phyloP scores from a whole-genome alignment of 225 moss, liverwort and hornwort genomes.

The Bryoerythrophyllum caledonicum region DNA sequence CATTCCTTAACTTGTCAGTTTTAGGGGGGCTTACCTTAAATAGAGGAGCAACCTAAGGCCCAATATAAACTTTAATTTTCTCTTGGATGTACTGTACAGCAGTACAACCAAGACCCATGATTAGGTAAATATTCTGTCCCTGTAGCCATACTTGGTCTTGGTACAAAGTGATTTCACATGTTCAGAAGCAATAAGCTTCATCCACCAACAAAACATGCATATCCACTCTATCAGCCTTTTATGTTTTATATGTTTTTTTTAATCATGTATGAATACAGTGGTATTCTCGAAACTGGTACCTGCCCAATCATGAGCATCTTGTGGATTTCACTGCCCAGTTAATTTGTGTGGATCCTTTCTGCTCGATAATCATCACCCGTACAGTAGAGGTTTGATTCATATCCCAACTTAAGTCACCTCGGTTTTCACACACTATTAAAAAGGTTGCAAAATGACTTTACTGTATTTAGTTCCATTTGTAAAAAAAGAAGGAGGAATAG shows the following conservation, averaged over 20 bases:
- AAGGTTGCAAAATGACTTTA: no score
- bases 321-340: not conserved
- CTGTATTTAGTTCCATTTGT: no score
- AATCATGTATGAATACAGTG: not conserved
- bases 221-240: constrained; percentile 10
- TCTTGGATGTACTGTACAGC: not conserved
- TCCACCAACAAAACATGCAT: not conserved
- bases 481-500: no score
- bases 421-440: no score
- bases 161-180: not conserved
- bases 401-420: no score
- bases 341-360: not conserved
- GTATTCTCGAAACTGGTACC: not conserved
- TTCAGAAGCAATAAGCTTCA: constrained; percentile 12
- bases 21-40: no score
- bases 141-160: not conserved
- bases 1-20: no score
- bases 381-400: no score
- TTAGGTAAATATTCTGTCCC: not conserved
- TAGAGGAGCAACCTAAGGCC: not conserved
- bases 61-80: not conserved
- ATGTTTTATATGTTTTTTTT: no score
- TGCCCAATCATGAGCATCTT: not conserved
- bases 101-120: not conserved
- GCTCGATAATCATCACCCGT: no score